A percentile compares a stretch with the other conserved stretches of the same genome.
Conservation (phyloP, 495 filamentous ascomycete genomes). For the Letharia columbiana region DNA sequence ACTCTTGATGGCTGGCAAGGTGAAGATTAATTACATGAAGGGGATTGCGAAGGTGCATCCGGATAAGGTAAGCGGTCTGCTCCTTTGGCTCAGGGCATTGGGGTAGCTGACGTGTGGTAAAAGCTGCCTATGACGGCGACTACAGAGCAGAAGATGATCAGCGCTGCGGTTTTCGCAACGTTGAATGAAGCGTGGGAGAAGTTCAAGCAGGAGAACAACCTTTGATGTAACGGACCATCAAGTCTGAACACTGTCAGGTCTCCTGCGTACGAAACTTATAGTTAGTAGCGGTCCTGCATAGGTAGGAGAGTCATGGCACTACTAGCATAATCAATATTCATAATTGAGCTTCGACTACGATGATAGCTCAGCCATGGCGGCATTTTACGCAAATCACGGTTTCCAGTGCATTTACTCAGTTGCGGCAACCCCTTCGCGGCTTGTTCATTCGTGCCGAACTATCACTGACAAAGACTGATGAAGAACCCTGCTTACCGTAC, state of each 20-base stretch:
- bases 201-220: slow-evolving; percentile 82
- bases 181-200: slow-evolving; percentile 98
- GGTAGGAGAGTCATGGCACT: background rate
- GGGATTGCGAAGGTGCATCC: slow-evolving; percentile 97
- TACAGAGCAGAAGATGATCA: slow-evolving; percentile 93
- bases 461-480: no score
- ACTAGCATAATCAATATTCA: background rate
- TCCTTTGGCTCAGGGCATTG: background rate
- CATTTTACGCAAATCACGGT: background rate
- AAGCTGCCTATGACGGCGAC: slow-evolving; percentile 80
- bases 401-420: background rate
- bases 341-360: background rate
- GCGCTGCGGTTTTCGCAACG: slow-evolving; percentile 79
- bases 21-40: slow-evolving; percentile 98
- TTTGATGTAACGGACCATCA: slow-evolving; percentile 36
- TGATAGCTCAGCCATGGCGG: background rate
- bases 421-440: background rate
- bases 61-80: slow-evolving; percentile 69
- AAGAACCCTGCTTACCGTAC: no score
- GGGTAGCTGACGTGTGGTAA: slow-evolving; percentile 2
- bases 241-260: background rate
- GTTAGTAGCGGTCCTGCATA: background rate
- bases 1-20: slow-evolving; percentile 78
- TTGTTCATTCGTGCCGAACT: no score
- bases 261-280: background rate